A percentile compares a stretch with the other conserved stretches of the same genome.
These are phyloP conservation scores for Xerocomellus intermedius DNA, from an alignment of 768 basidiomycete species.

Conservation along the genomic window DNA sequence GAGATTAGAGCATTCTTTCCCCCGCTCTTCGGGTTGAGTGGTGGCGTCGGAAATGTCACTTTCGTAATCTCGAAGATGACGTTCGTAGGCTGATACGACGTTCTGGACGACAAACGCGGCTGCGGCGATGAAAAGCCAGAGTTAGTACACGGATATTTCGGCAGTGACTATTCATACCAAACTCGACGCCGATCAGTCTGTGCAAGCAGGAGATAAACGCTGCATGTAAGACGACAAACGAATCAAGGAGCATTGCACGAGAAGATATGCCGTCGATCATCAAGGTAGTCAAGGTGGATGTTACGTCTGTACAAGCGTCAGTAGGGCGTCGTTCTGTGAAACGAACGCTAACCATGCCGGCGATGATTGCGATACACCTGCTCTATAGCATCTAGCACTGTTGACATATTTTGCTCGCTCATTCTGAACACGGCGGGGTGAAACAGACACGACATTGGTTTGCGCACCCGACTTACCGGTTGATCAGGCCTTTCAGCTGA, in stretches of 20 bases:
- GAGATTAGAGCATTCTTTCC: conserved; percentile 90
- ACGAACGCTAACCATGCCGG: conserved; percentile 60
- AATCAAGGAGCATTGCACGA: conserved; percentile 80
- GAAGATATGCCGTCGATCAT: conserved; percentile 78
- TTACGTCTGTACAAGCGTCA: conserved; percentile 60
- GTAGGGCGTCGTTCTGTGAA: not conserved
- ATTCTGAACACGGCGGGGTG: conserved; percentile 47
- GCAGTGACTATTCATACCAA: conserved; percentile 56
- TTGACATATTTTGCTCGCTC: conserved; percentile 85
- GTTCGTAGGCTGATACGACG: conserved; percentile 65
- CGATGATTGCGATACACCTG: conserved; percentile 72
- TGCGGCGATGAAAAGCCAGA: conserved; percentile 27
- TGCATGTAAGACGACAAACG: conserved; percentile 86
- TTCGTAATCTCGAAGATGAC: conserved; percentile 42
- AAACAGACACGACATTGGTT: not conserved
- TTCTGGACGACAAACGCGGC: conserved; percentile 84
- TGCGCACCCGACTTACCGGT: conserved; percentile 51
- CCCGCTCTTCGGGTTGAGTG: conserved; percentile 39
- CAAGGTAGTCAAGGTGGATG: conserved; percentile 70
- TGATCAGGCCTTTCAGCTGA: conserved; percentile 84
- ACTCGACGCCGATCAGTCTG: conserved; percentile 81
- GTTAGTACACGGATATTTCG: not conserved
- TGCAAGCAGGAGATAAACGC: conserved; percentile 81
- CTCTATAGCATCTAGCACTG: conserved; percentile 72
- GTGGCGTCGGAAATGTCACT: conserved; percentile 7